Evolutionary conservation across 2,329 filamentous ascomycete genomes (phyloP).

Genomic region (Cladosporium sp.): DNA sequence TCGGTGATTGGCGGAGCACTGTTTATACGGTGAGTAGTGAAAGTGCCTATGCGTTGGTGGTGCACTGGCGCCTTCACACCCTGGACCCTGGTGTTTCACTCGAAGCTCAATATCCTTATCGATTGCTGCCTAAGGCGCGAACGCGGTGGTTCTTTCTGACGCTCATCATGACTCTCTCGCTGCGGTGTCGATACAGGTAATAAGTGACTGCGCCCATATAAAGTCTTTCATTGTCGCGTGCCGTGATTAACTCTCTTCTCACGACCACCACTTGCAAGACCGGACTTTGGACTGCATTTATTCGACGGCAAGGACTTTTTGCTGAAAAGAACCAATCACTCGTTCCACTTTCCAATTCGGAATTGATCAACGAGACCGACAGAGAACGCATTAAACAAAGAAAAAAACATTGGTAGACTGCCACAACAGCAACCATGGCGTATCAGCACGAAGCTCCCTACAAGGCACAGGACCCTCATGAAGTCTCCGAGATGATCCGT

Average conservation of each 20-base stretch:
- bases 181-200: slow-evolving; percentile 10
- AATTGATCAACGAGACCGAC: neutral
- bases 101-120: neutral
- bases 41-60: neutral
- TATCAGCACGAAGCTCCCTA: slow-evolving; percentile 60
- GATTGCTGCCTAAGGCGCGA: slow-evolving; percentile 6
- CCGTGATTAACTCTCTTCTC: neutral
- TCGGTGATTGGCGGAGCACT: neutral
- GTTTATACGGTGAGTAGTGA: neutral
- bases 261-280: neutral
- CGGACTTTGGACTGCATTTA: neutral
- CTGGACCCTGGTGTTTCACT: neutral
- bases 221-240: neutral
- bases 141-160: neutral
- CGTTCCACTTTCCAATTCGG: slow-evolving; percentile 8
- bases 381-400: neutral
- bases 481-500: slow-evolving; percentile 67
- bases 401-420: neutral
- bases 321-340: slow-evolving; percentile 7
- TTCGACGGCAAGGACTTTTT: neutral
- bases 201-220: neutral
- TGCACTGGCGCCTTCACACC: no score
- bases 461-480: slow-evolving; percentile 67
- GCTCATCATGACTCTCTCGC: slow-evolving; percentile 14
- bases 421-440: slow-evolving; percentile 49